A percentile compares a stretch with the other conserved stretches of the same genome.
These are phyloP conservation scores for Pythium apleroticum DNA, from an alignment of 352 stramenopile genomes.

Conservation along the genomic window DNA sequence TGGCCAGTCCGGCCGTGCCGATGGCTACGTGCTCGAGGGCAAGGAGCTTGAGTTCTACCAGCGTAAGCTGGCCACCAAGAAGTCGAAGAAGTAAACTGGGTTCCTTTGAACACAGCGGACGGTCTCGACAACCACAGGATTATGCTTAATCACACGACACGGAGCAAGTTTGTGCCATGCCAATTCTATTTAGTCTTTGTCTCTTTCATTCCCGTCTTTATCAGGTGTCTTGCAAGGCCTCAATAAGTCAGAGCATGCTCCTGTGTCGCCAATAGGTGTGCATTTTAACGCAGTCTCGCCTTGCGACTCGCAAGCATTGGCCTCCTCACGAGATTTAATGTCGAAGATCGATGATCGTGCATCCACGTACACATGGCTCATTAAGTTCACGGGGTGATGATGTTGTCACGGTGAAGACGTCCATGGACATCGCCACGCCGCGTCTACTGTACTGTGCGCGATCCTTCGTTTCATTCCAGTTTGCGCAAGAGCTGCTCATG, in stretches of 20 bases:
- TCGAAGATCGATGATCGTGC: too few species aligned
- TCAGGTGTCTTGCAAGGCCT: neutral
- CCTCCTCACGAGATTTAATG: too few species aligned
- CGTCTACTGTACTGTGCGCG: too few species aligned
- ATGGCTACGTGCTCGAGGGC: slow-evolving; percentile 99
- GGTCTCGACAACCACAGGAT: slow-evolving; percentile 12
- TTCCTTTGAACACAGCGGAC: slow-evolving; percentile 16
- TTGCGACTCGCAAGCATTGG: too few species aligned
- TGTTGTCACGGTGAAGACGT: too few species aligned
- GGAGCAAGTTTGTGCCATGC: slow-evolving; percentile 26
- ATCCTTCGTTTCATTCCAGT: neutral
- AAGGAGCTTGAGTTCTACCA: slow-evolving; percentile 99
- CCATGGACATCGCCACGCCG: neutral
- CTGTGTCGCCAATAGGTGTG: too few species aligned
- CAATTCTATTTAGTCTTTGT: slow-evolving; percentile 13
- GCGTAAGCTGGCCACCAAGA: slow-evolving; percentile 98
- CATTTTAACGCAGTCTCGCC: too few species aligned
- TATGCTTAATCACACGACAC: slow-evolving; percentile 35
- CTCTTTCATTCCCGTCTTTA: neutral
- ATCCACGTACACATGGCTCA: too few species aligned
- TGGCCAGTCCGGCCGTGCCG: slow-evolving; percentile 96
- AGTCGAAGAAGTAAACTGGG: slow-evolving; percentile 94
- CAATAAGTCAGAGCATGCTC: too few species aligned
- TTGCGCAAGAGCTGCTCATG: slow-evolving; percentile 23
- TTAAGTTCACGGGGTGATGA: too few species aligned